phyloP scores from a whole-genome alignment of 352 stramenopile genomes.

The Lagenidium sp. region DNA sequence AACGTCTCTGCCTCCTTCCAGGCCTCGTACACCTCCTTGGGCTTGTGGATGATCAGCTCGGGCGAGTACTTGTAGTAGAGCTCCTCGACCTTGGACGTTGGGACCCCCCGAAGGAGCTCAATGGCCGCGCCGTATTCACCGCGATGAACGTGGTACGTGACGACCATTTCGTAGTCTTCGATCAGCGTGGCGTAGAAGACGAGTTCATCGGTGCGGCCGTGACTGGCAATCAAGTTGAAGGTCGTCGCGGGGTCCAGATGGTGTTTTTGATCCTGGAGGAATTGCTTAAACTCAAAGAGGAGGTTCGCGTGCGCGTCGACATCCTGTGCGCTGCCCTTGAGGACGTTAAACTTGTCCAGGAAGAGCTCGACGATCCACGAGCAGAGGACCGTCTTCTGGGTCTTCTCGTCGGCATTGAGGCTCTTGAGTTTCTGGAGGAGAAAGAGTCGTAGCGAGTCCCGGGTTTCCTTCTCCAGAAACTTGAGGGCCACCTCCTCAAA shows the following conservation, averaged over 20 bases:
- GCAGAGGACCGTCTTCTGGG: slow-evolving; percentile 88
- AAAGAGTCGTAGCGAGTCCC: slow-evolving; percentile 80
- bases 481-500: slow-evolving; percentile 90
- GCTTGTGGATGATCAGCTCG: slow-evolving; percentile 88
- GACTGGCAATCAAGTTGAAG: slow-evolving; percentile 87
- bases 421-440: slow-evolving; percentile 85
- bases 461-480: slow-evolving; percentile 84
- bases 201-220: slow-evolving; percentile 88
- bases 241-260: slow-evolving; percentile 86
- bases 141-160: slow-evolving; percentile 89
- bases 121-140: slow-evolving; percentile 87
- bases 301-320: slow-evolving; percentile 80
- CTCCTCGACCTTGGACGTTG: slow-evolving; percentile 88
- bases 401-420: slow-evolving; percentile 78
- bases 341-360: slow-evolving; percentile 86
- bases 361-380: slow-evolving; percentile 93
- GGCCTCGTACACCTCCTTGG: slow-evolving; percentile 86
- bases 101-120: slow-evolving; percentile 79
- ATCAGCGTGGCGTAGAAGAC: slow-evolving; percentile 91
- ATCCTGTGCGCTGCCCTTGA: slow-evolving; percentile 75
- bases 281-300: slow-evolving; percentile 89
- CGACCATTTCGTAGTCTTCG: slow-evolving; percentile 91
- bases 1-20: slow-evolving; percentile 88
- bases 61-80: slow-evolving; percentile 94
- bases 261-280: slow-evolving; percentile 84